Evolutionary conservation across 176 grass and related monocot genomes (phyloP).

Genomic region (Zea mays): DNA sequence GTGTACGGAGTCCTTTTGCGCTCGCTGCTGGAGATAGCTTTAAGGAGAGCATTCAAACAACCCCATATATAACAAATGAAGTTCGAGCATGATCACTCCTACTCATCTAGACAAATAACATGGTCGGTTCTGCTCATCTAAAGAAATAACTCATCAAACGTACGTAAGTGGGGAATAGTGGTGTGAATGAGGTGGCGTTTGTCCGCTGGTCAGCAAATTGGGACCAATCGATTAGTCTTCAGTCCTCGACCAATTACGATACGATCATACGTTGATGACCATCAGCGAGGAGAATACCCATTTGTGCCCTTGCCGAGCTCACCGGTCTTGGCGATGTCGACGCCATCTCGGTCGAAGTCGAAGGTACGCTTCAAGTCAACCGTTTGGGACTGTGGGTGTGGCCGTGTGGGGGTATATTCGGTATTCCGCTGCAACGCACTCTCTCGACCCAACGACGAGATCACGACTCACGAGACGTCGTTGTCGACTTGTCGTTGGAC

Average conservation of each 20-base stretch:
- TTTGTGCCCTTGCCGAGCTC: not conserved
- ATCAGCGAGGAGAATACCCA: not conserved
- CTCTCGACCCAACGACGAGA: not conserved
- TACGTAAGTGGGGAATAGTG: not conserved
- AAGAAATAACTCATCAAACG: not conserved
- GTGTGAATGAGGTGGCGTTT: not conserved
- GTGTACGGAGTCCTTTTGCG: too few relatives aligned
- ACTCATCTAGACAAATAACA: not conserved
- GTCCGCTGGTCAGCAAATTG: not conserved
- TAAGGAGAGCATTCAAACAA: too few relatives aligned
- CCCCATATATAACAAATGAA: not conserved
- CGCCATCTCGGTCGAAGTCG: not conserved
- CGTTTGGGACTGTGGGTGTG: not conserved
- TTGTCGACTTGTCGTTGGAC: not conserved
- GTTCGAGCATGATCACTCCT: not conserved
- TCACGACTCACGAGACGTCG: not conserved
- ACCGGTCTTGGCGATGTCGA: not conserved
- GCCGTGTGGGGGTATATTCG: not conserved
- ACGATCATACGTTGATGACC: not conserved
- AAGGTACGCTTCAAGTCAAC: too few relatives aligned
- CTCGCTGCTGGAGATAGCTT: not conserved
- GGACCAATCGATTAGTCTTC: not conserved
- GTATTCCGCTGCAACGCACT: not conserved
- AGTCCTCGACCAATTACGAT: not conserved
- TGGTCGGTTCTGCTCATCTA: not conserved